Evolutionary conservation across 116 monocot genomes (phyloP).

Genomic region (Zostera marina): DNA sequence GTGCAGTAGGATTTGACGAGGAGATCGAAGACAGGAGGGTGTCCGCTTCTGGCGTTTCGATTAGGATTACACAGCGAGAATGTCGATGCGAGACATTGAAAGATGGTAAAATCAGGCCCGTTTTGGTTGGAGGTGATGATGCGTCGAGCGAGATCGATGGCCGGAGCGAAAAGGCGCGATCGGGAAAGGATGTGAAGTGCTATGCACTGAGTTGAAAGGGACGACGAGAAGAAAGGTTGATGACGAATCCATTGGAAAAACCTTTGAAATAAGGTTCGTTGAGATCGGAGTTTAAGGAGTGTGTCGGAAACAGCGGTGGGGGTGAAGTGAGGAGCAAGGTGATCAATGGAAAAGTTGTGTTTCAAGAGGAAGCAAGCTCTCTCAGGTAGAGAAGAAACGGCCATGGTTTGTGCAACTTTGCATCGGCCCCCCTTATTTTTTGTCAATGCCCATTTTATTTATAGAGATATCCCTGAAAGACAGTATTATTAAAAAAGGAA

Average conservation of each 20-base stretch:
- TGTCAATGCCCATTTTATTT: too few relatives aligned
- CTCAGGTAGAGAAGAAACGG: conserved; percentile 8
- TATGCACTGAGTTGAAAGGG: conserved; percentile 25
- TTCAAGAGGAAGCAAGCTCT: conserved; percentile 23
- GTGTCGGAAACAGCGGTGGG: conserved; percentile 23
- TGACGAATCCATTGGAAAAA: conserved; percentile 19
- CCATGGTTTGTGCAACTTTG: too few relatives aligned
- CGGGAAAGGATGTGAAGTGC: conserved; percentile 17
- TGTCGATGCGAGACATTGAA: conserved; percentile 14
- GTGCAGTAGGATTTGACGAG: conserved; percentile 45
- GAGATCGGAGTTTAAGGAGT: conserved; percentile 24
- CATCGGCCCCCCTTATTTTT: too few relatives aligned
- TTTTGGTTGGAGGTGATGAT: conserved; percentile 7
- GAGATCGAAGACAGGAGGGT: conserved; percentile 40
- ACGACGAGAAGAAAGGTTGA: conserved; percentile 19
- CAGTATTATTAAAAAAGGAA: too few relatives aligned
- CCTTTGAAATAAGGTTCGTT: conserved; percentile 11
- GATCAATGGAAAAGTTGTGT: conserved; percentile 9
- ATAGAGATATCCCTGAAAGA: too few relatives aligned
- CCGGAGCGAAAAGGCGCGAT: conserved; percentile 17
- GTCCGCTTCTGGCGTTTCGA: background rate
- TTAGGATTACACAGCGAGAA: conserved; percentile 1
- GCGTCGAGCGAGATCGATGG: conserved; percentile 19
- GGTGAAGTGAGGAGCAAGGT: conserved; percentile 18
- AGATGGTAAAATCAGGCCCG: conserved; percentile 8